These are phyloP conservation scores for Colletotrichum agaves DNA, from an alignment of 2,329 filamentous ascomycete genomes.

Conservation along the genomic window DNA sequence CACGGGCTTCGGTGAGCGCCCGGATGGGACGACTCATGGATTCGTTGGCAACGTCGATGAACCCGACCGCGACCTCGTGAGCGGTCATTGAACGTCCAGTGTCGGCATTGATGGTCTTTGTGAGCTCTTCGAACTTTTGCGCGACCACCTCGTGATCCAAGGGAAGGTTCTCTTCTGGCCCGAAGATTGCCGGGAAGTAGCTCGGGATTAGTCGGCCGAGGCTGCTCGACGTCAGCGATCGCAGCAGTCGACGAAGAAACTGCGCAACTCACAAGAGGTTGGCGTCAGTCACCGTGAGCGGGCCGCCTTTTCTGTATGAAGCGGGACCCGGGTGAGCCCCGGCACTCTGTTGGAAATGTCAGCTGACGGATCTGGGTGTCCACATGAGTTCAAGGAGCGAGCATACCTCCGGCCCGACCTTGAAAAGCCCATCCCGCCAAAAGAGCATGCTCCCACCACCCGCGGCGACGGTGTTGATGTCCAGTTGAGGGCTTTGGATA, in stretches of 20 bases:
- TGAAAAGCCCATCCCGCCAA: conserved; percentile 78
- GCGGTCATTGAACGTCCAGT: neutral
- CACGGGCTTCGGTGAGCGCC: conserved; percentile 48
- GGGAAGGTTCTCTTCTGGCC: conserved; percentile 70
- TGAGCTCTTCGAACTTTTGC: conserved; percentile 53
- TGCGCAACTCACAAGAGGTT: conserved; percentile 61
- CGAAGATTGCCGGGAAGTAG: conserved; percentile 79
- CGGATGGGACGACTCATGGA: conserved; percentile 50
- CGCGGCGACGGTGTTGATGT: conserved; percentile 77
- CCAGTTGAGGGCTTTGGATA: conserved; percentile 60
- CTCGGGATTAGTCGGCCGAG: conserved; percentile 69
- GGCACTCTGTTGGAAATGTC: conserved; percentile 56
- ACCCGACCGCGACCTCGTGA: conserved; percentile 43
- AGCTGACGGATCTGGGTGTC: neutral
- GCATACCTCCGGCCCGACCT: conserved; percentile 71
- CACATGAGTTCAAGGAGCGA: neutral
- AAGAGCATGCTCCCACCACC: conserved; percentile 77
- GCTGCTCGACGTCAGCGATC: neutral
- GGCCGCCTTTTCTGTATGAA: conserved; percentile 77
- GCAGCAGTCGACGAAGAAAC: neutral
- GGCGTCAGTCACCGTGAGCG: conserved; percentile 78
- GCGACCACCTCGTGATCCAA: conserved; percentile 54
- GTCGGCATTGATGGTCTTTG: conserved; percentile 52
- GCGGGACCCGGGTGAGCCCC: conserved; percentile 77
- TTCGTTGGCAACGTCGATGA: conserved; percentile 50